Base-by-base conservation (phyloP, 2,329 filamentous ascomycete genomes). In the Stemphylium vesicarium region DNA sequence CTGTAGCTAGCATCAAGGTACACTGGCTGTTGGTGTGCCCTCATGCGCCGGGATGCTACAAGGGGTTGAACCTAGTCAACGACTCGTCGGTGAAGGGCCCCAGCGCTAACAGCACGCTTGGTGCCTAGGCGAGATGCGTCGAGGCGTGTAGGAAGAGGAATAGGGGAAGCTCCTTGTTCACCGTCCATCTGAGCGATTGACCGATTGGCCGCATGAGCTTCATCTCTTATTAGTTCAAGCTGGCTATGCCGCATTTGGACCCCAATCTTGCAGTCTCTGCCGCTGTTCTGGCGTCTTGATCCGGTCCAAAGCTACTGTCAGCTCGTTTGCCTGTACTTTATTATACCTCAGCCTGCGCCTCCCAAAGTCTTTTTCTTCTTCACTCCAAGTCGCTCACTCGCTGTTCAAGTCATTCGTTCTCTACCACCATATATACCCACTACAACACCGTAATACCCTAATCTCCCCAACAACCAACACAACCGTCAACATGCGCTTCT, bases 401-500 rank as follows among this genome's bases (percentile, higher is more conserved):
- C 50, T 58, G 49, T 60, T 60, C 57, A 60, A 60, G 59, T 68
- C 72, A 67, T 61, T 75, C 70, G 42, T 67, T 73, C 60, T 49
- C 57, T 52, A 59, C 57, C 52, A 59, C 57, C 37, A 36, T 56
- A 57, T 60, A 54, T 57, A 60, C 50, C 51, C 45, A 56, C 53
- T 47, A 62, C 57, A 53, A 51, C 56, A 35, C 55, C 55, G 44
- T 64, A 62, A 66, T 60, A 51, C 56, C 10, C 37, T 55, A 60
- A 59, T 59, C 8, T 11, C 26, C 11, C 52, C 45, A 53, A 29
- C 57, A 26, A 53, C 56, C 49, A 32, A 58, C 16, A 32, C 31
- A 38, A 38, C 53, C 50, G 50, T 61, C 69, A 79, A 60, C 48
- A 86, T 86, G 84, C 75, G 78, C 68, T 80, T 84, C 70, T 69